phyloP scores from a whole-genome alignment of 257 asterid species.

The Sherardia arvensis region DNA sequence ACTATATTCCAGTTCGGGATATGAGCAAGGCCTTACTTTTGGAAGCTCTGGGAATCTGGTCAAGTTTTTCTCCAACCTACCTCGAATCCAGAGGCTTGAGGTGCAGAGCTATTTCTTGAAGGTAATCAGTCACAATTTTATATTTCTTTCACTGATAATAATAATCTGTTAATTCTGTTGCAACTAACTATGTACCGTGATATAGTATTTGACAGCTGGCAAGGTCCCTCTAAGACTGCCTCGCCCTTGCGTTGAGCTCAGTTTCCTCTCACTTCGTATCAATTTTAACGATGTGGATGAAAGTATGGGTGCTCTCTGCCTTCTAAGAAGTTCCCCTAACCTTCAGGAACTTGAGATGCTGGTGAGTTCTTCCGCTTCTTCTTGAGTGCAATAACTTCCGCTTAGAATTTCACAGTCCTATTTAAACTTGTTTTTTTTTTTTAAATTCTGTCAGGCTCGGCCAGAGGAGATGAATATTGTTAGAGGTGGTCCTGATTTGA shows the following conservation, averaged over 20 bases:
- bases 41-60: conserved; percentile 68
- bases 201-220: conserved; percentile 84
- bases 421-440: background rate
- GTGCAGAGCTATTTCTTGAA: conserved; percentile 88
- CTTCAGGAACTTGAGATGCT: conserved; percentile 87
- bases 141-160: background rate
- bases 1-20: conserved; percentile 51
- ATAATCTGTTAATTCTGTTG: background rate
- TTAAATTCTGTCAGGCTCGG: conserved; percentile 51
- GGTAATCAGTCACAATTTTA: conserved; percentile 36
- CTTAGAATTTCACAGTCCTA: too few species aligned
- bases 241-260: conserved; percentile 58
- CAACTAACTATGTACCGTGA: background rate
- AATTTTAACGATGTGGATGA: conserved; percentile 62
- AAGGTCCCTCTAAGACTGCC: conserved; percentile 64
- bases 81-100: conserved; percentile 88
- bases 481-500: conserved; percentile 15
- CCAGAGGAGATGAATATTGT: conserved; percentile 40
- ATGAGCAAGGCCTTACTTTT: conserved; percentile 36
- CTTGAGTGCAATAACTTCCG: background rate
- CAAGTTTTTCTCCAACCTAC: conserved; percentile 68
- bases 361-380: conserved; percentile 41
- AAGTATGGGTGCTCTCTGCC: conserved; percentile 71
- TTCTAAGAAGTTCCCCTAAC: conserved; percentile 84
- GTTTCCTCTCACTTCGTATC: conserved; percentile 69